Conservation (phyloP, 2,329 filamentous ascomycete species). For the Xylaria arbuscula region DNA sequence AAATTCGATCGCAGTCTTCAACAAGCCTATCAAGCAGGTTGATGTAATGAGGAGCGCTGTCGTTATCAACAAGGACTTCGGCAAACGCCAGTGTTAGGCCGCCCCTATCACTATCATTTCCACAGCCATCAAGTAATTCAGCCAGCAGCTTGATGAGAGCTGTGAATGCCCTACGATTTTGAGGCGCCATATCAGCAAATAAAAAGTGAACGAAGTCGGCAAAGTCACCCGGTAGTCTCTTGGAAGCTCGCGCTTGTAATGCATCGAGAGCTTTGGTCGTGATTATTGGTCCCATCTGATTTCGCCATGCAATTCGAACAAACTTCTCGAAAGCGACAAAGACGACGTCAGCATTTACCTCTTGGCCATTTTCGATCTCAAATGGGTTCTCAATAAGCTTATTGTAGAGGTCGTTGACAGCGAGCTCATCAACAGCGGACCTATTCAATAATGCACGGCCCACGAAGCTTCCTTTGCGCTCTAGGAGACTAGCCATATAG, state of each 20-base stretch:
- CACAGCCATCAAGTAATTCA: constrained; percentile 87
- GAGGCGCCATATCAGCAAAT: constrained; percentile 74
- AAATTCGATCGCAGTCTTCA: constrained; percentile 89
- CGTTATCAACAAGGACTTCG: constrained; percentile 83
- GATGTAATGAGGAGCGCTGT: constrained; percentile 83
- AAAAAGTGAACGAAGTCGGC: constrained; percentile 74
- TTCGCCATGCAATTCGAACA: constrained; percentile 85
- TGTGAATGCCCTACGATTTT: constrained; percentile 81
- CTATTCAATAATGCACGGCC: constrained; percentile 80
- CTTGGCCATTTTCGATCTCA: constrained; percentile 78
- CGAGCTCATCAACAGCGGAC: constrained; percentile 76
- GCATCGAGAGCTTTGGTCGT: constrained; percentile 75
- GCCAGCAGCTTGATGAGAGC: constrained; percentile 86
- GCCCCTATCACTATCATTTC: constrained; percentile 90
- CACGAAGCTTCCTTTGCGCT: constrained; percentile 87
- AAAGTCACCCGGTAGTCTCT: constrained; percentile 77
- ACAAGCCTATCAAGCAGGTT: constrained; percentile 89
- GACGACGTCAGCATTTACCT: constrained; percentile 83
- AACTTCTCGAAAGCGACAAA: constrained; percentile 97
- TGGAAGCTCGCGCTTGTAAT: constrained; percentile 76
- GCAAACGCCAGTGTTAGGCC: constrained; percentile 89
- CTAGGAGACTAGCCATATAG: constrained; percentile 83
- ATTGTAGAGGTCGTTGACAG: constrained; percentile 92
- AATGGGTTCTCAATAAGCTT: constrained; percentile 84
- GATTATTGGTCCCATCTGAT: constrained; percentile 88